Conservation (phyloP, 495 filamentous ascomycete species). For the Rhypophila decipiens region DNA sequence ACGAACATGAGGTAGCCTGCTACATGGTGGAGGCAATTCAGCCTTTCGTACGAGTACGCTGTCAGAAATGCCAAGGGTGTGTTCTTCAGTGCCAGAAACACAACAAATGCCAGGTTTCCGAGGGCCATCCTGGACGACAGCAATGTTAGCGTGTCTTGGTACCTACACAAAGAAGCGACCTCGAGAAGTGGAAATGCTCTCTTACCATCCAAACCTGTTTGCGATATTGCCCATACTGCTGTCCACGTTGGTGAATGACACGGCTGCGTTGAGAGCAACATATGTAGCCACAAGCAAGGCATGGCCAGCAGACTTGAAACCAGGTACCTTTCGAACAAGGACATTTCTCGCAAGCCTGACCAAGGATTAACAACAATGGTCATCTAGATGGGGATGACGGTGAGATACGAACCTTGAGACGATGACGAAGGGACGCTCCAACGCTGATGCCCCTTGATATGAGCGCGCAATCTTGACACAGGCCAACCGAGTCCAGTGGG, state of each 20-base stretch:
- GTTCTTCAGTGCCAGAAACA: conserved; percentile 56
- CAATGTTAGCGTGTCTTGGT: conserved; percentile 3
- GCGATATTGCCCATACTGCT: conserved; percentile 24
- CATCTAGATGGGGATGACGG: neutral
- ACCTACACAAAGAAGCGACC: conserved; percentile 1
- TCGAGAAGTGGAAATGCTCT: neutral
- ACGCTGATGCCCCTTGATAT: conserved; percentile 5
- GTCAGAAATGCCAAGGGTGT: conserved; percentile 52
- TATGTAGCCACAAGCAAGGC: conserved; percentile 40
- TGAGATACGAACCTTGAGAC: conserved; percentile 16
- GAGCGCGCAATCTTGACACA: conserved; percentile 17
- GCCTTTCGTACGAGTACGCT: conserved; percentile 53
- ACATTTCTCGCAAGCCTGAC: conserved; percentile 30
- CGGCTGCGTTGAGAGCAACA: conserved; percentile 43
- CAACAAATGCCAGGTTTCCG: conserved; percentile 46
- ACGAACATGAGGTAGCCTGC: conserved; percentile 50
- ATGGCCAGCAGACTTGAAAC: conserved; percentile 49
- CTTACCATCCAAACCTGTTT: conserved; percentile 47
- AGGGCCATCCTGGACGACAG: conserved; percentile 42
- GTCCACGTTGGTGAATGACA: conserved; percentile 43
- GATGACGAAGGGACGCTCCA: conserved; percentile 20
- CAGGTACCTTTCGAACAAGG: conserved; percentile 38
- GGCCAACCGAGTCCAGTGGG: conserved; percentile 38
- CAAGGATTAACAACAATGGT: neutral
- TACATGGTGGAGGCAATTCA: conserved; percentile 54